A percentile compares a stretch with the other conserved stretches of the same genome.
Conservation (phyloP, 179 eudicot species). For the Pouteria campechiana region DNA sequence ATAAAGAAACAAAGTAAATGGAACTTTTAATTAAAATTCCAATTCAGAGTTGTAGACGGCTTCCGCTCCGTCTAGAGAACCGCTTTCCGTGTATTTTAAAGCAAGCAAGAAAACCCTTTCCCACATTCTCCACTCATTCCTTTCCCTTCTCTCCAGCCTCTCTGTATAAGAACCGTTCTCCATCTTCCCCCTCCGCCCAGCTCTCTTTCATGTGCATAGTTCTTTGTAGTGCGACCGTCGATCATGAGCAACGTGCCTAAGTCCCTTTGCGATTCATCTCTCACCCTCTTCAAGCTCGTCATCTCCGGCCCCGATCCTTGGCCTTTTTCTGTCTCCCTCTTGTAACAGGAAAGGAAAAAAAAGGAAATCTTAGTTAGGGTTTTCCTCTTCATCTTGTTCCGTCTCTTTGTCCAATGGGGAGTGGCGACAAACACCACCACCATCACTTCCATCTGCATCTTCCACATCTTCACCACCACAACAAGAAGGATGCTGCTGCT, state of each 20-base stretch:
- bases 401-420: conserved; percentile 22
- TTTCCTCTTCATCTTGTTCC: neutral
- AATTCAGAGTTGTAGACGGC: neutral
- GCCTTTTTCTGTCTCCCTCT: conserved; percentile 50
- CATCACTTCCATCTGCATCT: conserved; percentile 23
- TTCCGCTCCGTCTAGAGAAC: conserved; percentile 4
- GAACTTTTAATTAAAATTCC: too few relatives aligned
- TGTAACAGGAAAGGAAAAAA: conserved; percentile 9
- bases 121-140: too few relatives aligned
- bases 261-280: conserved; percentile 52
- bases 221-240: neutral
- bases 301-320: conserved; percentile 78
- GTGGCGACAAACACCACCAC: conserved; percentile 25
- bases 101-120: too few relatives aligned
- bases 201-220: neutral
- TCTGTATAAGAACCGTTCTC: too few relatives aligned
- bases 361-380: neutral
- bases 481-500: conserved; percentile 8
- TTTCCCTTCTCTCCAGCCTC: too few relatives aligned
- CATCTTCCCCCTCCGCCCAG: neutral
- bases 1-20: too few relatives aligned
- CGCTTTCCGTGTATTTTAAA: neutral
- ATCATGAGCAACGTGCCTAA: conserved; percentile 80
- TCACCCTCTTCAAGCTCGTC: conserved; percentile 46
- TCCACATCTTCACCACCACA: conserved; percentile 11